Conservation (phyloP, 352 stramenopile genomes). For the Peronospora destructor region DNA sequence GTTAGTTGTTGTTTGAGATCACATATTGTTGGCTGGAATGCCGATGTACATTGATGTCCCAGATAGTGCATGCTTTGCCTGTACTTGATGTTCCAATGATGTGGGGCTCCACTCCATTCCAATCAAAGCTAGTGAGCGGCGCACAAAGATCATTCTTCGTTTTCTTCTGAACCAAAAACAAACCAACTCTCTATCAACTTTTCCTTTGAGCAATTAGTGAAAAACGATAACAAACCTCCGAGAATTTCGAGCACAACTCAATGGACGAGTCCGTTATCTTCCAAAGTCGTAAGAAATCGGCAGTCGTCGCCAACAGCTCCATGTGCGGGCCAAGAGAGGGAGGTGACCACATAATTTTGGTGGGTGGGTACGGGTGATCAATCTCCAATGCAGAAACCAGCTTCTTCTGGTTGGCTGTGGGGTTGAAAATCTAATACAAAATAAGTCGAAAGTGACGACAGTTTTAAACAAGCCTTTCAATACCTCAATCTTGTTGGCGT, state of each 20-base stretch:
- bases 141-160: slow-evolving; percentile 88
- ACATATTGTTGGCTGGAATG: neutral
- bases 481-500: slow-evolving; percentile 87
- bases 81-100: slow-evolving; percentile 95
- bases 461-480: neutral
- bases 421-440: slow-evolving; percentile 48
- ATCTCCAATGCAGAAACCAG: slow-evolving; percentile 62
- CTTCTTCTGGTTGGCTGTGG: slow-evolving; percentile 42
- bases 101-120: slow-evolving; percentile 93
- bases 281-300: slow-evolving; percentile 82
- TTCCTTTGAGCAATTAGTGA: neutral
- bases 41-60: slow-evolving; percentile 90
- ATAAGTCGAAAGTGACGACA: neutral
- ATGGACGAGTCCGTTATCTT: slow-evolving; percentile 68
- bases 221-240: slow-evolving; percentile 34
- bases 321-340: slow-evolving; percentile 36
- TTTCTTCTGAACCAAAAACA: slow-evolving; percentile 24
- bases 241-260: slow-evolving; percentile 63
- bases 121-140: slow-evolving; percentile 97
- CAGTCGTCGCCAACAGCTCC: slow-evolving; percentile 74
- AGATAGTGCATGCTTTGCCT: slow-evolving; percentile 98
- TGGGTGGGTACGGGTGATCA: slow-evolving; percentile 81
- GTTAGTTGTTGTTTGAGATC: neutral
- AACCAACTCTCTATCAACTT: neutral
- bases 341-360: slow-evolving; percentile 85